A percentile compares a stretch with the other conserved stretches of the same genome.
Evolutionary conservation across 2,329 filamentous ascomycete species (phyloP).

Genomic region (Talaromyces sp.): DNA sequence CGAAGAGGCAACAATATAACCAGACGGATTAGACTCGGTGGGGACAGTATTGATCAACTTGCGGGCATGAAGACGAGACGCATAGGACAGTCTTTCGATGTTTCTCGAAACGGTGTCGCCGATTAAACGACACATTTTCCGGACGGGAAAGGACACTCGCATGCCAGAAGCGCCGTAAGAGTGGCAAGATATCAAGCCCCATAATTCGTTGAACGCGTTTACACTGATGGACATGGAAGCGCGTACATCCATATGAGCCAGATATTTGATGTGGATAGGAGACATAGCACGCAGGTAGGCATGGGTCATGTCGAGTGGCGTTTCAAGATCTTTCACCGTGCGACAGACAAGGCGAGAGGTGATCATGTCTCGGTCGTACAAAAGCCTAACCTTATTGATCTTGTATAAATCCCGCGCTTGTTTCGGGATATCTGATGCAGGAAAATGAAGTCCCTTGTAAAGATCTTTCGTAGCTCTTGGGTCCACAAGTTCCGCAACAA

Average conservation of each 20-base stretch:
- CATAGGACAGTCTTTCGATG: slow-evolving; percentile 81
- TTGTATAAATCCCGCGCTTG: slow-evolving; percentile 87
- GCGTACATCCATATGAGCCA: slow-evolving; percentile 84
- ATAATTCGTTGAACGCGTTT: slow-evolving; percentile 76
- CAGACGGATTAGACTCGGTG: slow-evolving; percentile 74
- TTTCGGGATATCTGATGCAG: slow-evolving; percentile 77
- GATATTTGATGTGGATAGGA: slow-evolving; percentile 81
- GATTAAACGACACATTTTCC: slow-evolving; percentile 85
- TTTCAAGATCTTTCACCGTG: slow-evolving; percentile 65
- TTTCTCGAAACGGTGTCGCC: slow-evolving; percentile 82
- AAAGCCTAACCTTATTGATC: slow-evolving; percentile 78
- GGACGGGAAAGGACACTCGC: slow-evolving; percentile 86
- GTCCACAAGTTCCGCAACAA: slow-evolving; percentile 83
- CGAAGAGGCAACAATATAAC: slow-evolving; percentile 84
- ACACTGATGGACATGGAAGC: slow-evolving; percentile 94
- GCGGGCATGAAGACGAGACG: slow-evolving; percentile 74
- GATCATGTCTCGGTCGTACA: slow-evolving; percentile 77
- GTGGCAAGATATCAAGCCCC: slow-evolving; percentile 85
- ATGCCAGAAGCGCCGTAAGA: slow-evolving; percentile 72
- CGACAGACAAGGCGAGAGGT: slow-evolving; percentile 79
- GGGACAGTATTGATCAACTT: slow-evolving; percentile 85
- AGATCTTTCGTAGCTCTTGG: slow-evolving; percentile 72
- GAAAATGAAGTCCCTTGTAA: slow-evolving; percentile 83
- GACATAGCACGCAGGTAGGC: slow-evolving; percentile 85
- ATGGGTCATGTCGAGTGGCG: slow-evolving; percentile 75